Base-by-base conservation (phyloP, 164 flowering plant species). In the Buxus sempervirens region DNA sequence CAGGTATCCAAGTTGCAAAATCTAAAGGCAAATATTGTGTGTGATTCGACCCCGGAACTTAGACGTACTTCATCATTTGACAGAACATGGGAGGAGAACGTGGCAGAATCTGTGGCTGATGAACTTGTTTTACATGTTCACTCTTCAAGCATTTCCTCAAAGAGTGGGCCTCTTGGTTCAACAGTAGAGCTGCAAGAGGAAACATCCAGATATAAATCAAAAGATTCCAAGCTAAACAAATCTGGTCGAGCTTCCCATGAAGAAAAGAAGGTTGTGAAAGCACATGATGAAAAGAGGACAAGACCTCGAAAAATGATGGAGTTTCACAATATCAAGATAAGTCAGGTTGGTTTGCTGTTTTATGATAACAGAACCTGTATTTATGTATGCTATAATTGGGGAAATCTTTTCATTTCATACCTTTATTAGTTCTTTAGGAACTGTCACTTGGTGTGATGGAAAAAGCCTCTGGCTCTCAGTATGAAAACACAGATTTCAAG, bases 61-160 rank as follows among this genome's bases (percentile, higher is more conserved):
- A 81, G 97, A 73, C 86, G 99, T 70, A 89, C 98, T 54, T 89
- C 99, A 61, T 96, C 99, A 45, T 92, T 92, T 75, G 98, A 93
- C 72, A 84, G 87, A 81, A 81, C 91, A 56, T 93, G 99, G 97
- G 99, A 96, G 76, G 99, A 96, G 76, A 89, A 72, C 71, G 86
- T 96, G 36, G 97, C 99, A 28, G 99, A 96, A 73, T 84, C 98
- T 75, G 90, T 92, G 54, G 95, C 99, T 71, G 82, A 79, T 78
- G 99, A 96, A 68, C 86, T 96, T 58, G 85, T 96, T 59, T 66
- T 89, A 57, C 89, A 90, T 70, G 74, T 65, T 70, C 88, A 85
- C 38, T 78, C 90, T 65, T 81, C 86, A 64, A 80, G 76, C 67
- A 54, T 70, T 26, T 66, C 81, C 58, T 32, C 78, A 45, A 90